Evolutionary conservation across 306 rosid species (phyloP).

Genomic region (Acacia acuminata): DNA sequence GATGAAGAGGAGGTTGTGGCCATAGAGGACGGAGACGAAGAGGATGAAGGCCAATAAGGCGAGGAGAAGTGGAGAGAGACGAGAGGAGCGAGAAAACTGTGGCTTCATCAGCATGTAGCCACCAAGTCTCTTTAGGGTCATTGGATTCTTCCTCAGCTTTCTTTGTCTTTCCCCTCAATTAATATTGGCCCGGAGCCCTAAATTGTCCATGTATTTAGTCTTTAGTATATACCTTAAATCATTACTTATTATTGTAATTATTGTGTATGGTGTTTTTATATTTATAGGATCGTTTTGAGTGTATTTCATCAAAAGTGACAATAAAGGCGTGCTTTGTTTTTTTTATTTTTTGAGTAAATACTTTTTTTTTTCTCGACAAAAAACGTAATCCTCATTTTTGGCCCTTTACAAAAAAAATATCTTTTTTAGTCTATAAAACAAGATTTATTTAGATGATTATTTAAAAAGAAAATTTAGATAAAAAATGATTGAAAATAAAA

Average conservation of each 20-base stretch:
- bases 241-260: too few species aligned
- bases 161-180: background rate
- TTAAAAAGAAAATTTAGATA: too few species aligned
- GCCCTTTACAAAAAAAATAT: too few species aligned
- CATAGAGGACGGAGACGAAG: conserved; percentile 73
- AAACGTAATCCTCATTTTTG: too few species aligned
- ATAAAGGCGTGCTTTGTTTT: too few species aligned
- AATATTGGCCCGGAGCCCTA: background rate
- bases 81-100: conserved; percentile 51
- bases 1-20: conserved; percentile 67
- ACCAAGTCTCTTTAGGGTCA: background rate
- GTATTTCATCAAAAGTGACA: too few species aligned
- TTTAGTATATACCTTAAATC: background rate
- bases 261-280: background rate
- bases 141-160: background rate
- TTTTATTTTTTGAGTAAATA: too few species aligned
- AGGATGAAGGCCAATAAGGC: conserved; percentile 68
- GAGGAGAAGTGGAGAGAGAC: conserved; percentile 77
- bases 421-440: too few species aligned
- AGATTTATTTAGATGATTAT: too few species aligned
- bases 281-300: too few species aligned
- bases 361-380: too few species aligned
- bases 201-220: background rate
- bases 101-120: conserved; percentile 59
- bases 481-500: too few species aligned